A percentile compares a stretch with the other conserved stretches of the same genome.
phyloP scores from a whole-genome alignment of 116 monocot genomes.

The Zostera marina region DNA sequence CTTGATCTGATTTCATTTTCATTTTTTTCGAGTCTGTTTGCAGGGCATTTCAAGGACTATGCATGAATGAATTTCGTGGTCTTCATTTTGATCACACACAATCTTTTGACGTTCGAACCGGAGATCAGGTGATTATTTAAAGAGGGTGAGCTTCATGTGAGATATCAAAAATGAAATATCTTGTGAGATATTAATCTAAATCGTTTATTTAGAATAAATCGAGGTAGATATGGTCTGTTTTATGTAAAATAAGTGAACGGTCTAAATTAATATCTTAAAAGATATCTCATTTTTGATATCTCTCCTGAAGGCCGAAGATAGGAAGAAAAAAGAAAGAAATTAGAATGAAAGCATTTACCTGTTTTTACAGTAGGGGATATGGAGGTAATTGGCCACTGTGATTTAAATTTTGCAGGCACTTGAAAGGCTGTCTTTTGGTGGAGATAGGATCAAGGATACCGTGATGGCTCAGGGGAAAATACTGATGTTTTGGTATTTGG shows the following conservation, averaged over 20 bases:
- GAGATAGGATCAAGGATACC: slow-evolving; percentile 44
- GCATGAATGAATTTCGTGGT: slow-evolving; percentile 87
- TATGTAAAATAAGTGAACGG: too few relatives aligned
- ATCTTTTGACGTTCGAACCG: slow-evolving; percentile 70
- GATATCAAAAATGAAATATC: neutral
- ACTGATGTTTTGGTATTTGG: slow-evolving; percentile 96
- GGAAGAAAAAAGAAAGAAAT: neutral
- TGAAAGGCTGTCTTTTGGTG: slow-evolving; percentile 86
- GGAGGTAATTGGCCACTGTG: neutral
- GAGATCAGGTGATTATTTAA: slow-evolving; percentile 91
- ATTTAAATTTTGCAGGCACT: slow-evolving; percentile 27
- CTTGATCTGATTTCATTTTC: neutral
- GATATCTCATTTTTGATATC: too few relatives aligned
- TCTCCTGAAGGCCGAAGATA: too few relatives aligned
- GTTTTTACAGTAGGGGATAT: neutral
- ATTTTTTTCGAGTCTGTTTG: slow-evolving; percentile 7
- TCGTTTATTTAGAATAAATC: too few relatives aligned
- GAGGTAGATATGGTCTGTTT: too few relatives aligned
- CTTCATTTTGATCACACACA: slow-evolving; percentile 71
- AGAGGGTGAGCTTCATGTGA: too few relatives aligned
- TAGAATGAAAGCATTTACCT: neutral
- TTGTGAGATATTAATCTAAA: too few relatives aligned
- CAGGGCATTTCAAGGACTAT: slow-evolving; percentile 96
- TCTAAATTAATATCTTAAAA: too few relatives aligned
- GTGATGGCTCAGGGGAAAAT: slow-evolving; percentile 71